phyloP scores from a whole-genome alignment of 1,139 yeast genomes.

The Diutina sp. region DNA sequence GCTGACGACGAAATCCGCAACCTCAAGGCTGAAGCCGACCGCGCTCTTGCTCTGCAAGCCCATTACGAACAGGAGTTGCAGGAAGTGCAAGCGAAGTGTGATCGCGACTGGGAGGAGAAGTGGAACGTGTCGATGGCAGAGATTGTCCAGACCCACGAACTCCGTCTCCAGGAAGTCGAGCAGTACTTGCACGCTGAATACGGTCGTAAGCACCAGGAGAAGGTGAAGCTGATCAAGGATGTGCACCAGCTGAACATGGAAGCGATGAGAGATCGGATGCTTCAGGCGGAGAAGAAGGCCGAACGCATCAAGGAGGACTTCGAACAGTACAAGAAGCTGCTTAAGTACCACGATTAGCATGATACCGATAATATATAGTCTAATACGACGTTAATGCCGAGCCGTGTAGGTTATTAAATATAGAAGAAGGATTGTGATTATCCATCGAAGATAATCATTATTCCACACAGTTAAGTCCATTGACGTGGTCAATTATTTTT shows the following conservation, averaged over 20 bases:
- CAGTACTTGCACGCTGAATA: not conserved
- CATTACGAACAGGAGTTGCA: not conserved
- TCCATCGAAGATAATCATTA: no score
- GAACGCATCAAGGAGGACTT: not conserved
- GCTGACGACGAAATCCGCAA: not conserved
- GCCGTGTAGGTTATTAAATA: no score
- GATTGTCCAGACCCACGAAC: not conserved
- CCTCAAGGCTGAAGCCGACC: not conserved
- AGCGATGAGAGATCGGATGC: not conserved
- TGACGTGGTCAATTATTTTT: no score
- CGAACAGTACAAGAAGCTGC: not conserved
- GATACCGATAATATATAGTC: no score
- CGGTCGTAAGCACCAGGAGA: not conserved
- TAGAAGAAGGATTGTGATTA: no score
- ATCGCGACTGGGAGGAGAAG: not conserved
- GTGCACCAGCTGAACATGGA: not conserved
- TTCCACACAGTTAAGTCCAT: no score
- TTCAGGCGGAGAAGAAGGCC: not conserved
- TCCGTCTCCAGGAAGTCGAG: not conserved
- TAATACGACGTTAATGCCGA: no score
- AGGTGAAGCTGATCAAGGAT: not conserved
- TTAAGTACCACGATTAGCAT: no score
- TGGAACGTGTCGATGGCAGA: not conserved
- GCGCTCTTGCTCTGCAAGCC: not conserved
- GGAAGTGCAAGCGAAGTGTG: not conserved